Evolutionary conservation across 495 filamentous ascomycete genomes (phyloP).

Genomic region (Neurospora sp.): DNA sequence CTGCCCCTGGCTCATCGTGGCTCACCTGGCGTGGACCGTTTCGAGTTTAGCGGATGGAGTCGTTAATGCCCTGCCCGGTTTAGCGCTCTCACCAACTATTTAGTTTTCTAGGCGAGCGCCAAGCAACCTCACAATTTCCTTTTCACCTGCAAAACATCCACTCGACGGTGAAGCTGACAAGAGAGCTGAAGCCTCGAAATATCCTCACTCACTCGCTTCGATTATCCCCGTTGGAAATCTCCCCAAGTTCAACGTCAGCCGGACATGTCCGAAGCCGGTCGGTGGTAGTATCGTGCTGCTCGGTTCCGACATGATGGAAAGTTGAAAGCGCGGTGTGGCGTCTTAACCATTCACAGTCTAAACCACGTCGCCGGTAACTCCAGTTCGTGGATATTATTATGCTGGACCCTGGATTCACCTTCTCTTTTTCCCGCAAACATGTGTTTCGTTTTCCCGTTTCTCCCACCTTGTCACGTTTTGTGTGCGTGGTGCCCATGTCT

Average conservation of each 20-base stretch:
- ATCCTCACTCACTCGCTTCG: neutral
- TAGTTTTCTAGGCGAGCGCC: neutral
- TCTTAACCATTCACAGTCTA: neutral
- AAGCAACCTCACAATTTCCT: neutral
- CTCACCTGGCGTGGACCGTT: neutral
- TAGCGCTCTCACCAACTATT: neutral
- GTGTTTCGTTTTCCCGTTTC: neutral
- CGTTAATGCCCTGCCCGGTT: neutral
- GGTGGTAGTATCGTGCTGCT: neutral
- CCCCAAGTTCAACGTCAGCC: neutral
- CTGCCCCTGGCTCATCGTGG: neutral
- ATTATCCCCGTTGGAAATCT: neutral
- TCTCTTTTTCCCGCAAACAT: neutral
- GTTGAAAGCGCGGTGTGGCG: neutral
- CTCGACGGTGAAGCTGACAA: neutral
- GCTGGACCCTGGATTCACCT: neutral
- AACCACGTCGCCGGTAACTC: neutral
- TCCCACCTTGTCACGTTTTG: neutral
- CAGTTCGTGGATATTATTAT: neutral
- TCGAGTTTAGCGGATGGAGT: neutral
- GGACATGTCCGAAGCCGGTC: neutral
- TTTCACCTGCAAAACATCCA: neutral
- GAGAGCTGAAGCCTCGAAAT: neutral
- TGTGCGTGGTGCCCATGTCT: neutral
- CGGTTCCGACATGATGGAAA: neutral